phyloP scores from a whole-genome alignment of 169 alveolate species.

The Plasmodium knowlesi region DNA sequence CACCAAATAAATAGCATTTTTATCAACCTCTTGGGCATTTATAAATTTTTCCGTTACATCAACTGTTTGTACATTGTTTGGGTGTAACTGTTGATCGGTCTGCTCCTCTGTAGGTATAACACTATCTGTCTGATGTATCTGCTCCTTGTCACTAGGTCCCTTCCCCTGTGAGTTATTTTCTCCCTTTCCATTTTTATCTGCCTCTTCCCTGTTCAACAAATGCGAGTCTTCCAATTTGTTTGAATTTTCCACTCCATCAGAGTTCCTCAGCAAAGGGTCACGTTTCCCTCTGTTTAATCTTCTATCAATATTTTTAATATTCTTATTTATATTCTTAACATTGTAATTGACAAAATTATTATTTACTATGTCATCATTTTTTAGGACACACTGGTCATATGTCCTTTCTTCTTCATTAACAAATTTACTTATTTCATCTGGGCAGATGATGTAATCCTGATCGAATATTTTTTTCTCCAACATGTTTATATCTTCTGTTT shows the following conservation, averaged over 20 bases:
- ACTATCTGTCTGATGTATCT: background rate
- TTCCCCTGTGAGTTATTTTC: background rate
- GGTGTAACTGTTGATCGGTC: background rate
- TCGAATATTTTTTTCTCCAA: slow-evolving; percentile 61
- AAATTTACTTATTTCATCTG: slow-evolving; percentile 51
- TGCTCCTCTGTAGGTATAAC: background rate
- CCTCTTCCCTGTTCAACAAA: background rate
- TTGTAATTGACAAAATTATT: slow-evolving; percentile 43
- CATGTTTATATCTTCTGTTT: slow-evolving; percentile 54
- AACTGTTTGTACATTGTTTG: background rate
- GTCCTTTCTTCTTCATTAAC: slow-evolving; percentile 63
- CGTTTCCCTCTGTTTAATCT: slow-evolving; percentile 14
- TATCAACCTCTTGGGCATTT: slow-evolving; percentile 25
- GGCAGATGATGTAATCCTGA: slow-evolving; percentile 57
- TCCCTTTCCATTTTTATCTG: background rate
- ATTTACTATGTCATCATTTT: slow-evolving; percentile 42
- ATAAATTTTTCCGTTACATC: slow-evolving; percentile 33
- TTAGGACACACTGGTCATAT: slow-evolving; percentile 59
- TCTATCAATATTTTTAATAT: slow-evolving; percentile 46
- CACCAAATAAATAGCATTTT: slow-evolving; percentile 33
- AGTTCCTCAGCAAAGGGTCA: background rate
- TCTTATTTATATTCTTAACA: slow-evolving; percentile 54
- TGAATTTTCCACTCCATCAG: slow-evolving; percentile 10
- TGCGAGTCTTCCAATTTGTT: background rate
- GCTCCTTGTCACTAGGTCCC: background rate